Percentiles rank a stretch among this genome's conserved stretches.
Conservation (phyloP, 1,284 basidiomycete species). For the Ganoderma lucidum region DNA sequence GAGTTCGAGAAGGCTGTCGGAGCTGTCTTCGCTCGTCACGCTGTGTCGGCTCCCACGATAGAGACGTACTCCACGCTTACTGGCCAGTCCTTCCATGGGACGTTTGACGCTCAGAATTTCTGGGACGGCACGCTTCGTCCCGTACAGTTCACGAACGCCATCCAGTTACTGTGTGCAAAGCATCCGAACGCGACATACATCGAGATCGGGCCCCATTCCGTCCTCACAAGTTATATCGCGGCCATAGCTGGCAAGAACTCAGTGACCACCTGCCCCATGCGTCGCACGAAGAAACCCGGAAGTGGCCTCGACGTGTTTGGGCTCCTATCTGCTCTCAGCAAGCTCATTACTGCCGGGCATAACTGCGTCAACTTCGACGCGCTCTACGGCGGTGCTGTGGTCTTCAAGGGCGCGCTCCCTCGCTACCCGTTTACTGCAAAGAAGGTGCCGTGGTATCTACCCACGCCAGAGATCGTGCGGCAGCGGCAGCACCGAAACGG, state of each 20-base stretch:
- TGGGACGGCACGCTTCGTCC: constrained; percentile 45
- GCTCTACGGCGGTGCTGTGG: constrained; percentile 18
- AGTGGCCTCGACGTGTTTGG: constrained; percentile 10
- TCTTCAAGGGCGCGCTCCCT: neutral
- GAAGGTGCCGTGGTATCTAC: constrained; percentile 16
- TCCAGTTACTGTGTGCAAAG: constrained; percentile 31
- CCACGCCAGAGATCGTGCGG: constrained; percentile 20
- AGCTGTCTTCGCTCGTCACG: constrained; percentile 40
- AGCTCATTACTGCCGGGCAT: constrained; percentile 20
- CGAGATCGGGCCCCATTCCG: constrained; percentile 48
- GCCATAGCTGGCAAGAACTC: constrained; percentile 26
- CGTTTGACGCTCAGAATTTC: constrained; percentile 42
- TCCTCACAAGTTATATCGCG: constrained; percentile 43
- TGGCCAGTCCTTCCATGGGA: constrained; percentile 31
- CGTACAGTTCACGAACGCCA: constrained; percentile 42
- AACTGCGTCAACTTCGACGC: constrained; percentile 27
- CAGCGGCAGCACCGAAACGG: constrained; percentile 36
- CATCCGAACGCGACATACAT: constrained; percentile 38
- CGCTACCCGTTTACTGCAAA: constrained; percentile 29
- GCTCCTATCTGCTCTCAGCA: constrained; percentile 21
- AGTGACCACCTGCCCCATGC: constrained; percentile 42
- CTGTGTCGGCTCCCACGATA: constrained; percentile 23
- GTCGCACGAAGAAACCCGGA: constrained; percentile 34
- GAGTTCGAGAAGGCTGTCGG: constrained; percentile 35
- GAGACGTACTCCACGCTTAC: constrained; percentile 40